Percentiles rank a stretch among this genome's conserved stretches.
These are phyloP conservation scores for Apiospora pterosperma DNA, from an alignment of 2,329 filamentous ascomycete genomes.

Conservation along the genomic window DNA sequence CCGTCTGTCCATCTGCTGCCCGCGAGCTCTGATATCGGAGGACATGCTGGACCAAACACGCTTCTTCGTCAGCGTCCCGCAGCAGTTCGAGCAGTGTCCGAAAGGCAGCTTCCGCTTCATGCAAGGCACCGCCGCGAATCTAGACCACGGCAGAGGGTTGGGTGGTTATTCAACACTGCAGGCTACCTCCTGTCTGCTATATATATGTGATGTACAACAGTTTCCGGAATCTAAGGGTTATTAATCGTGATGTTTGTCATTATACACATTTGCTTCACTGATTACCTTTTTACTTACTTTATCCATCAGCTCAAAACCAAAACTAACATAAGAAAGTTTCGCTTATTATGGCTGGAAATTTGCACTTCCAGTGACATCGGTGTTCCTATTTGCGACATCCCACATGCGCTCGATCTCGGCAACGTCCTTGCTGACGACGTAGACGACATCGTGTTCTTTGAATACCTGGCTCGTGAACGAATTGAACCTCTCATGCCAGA, in stretches of 20 bases:
- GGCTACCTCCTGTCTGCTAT: too few relatives aligned
- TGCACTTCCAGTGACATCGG: too few relatives aligned
- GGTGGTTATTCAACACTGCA: too few relatives aligned
- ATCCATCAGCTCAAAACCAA: too few relatives aligned
- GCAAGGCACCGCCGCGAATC: constrained; percentile 33
- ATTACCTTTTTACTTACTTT: too few relatives aligned
- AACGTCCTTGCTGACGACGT: neutral
- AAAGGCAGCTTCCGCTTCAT: constrained; percentile 35
- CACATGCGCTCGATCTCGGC: neutral
- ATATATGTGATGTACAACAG: too few relatives aligned
- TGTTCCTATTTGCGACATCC: too few relatives aligned
- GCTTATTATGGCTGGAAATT: too few relatives aligned
- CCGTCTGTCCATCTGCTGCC: constrained; percentile 22
- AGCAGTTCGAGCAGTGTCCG: constrained; percentile 37
- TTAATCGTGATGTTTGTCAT: too few relatives aligned
- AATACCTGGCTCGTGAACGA: neutral
- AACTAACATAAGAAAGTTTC: too few relatives aligned
- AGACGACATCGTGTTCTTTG: neutral
- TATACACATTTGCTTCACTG: too few relatives aligned
- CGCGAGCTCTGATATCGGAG: constrained; percentile 44
- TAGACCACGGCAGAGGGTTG: constrained; percentile 32
- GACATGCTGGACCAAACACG: constrained; percentile 39
- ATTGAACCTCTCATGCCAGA: neutral
- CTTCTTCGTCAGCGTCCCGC: constrained; percentile 37
- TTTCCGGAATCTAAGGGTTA: too few relatives aligned